A percentile compares a stretch with the other conserved stretches of the same genome.
Evolutionary conservation across 768 basidiomycete genomes (phyloP).

Genomic region (Naganishia vaughanmartiniae): DNA sequence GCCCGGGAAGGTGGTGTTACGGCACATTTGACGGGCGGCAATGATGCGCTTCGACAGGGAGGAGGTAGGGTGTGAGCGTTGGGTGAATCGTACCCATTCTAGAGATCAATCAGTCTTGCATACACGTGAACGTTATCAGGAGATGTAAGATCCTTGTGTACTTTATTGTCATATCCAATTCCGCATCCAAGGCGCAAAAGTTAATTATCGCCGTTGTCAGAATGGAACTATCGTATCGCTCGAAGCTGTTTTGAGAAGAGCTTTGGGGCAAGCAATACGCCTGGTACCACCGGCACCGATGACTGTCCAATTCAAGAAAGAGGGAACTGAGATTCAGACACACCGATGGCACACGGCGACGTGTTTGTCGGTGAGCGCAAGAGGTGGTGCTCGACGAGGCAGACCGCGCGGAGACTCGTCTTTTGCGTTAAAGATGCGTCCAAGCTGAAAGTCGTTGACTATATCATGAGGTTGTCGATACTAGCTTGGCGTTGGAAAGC

Average conservation of each 20-base stretch:
- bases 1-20: constrained; percentile 45
- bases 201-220: background rate
- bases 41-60: constrained; percentile 8
- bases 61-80: background rate
- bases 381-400: too few relatives aligned
- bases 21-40: constrained; percentile 41
- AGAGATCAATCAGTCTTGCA: background rate
- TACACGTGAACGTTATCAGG: background rate
- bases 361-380: too few relatives aligned
- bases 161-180: background rate
- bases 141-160: background rate
- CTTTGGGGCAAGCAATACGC: background rate
- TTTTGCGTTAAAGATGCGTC: too few relatives aligned
- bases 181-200: too few relatives aligned
- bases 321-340: too few relatives aligned
- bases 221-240: background rate
- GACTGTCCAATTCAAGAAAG: background rate
- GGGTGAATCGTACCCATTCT: background rate
- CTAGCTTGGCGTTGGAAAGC: too few relatives aligned
- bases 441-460: too few relatives aligned
- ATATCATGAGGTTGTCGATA: too few relatives aligned
- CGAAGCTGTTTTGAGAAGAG: background rate
- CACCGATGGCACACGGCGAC: too few relatives aligned
- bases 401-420: too few relatives aligned
- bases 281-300: background rate